Base-by-base conservation (phyloP, 768 basidiomycete genomes). In the Boletus vermiculosoides region DNA sequence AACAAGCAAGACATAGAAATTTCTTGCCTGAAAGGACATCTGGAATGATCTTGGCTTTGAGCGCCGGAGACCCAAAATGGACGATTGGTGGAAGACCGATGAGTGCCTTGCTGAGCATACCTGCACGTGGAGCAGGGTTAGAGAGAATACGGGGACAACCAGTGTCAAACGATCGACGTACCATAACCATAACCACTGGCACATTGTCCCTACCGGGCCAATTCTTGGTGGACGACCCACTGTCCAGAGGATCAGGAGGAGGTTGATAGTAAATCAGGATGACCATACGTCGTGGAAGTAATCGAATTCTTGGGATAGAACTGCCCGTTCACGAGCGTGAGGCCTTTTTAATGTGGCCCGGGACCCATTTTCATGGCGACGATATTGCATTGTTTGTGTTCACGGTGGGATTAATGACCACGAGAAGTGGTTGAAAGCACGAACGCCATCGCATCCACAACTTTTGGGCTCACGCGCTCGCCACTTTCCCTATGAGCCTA, bases 121-220 rank as follows among this genome's bases (percentile, higher is more conserved):
- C 70, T 80, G n/a, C 10, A 42, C 12, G 37, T 11, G 45, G 22
- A 9, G 7, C 25, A 33, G 28, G 16, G 13, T 37, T 22, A 5
- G 45, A 15, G 25, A 16, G 36, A 16, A 36, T 36, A 22, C 34
- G n/a, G 22, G 15, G 22, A 7, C 13, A 8, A 5, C 2, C 50
- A 15, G 18, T n/a, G 10, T 40, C 39, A 10, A n/a, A 10, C n/a
- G 39, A n/a, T 40, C 18, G 15, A 54, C 74, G 41, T 63, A 77
- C 92, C 90, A 67, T 94, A 92, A 30, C 83, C 85, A 68, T 92
- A 95, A 4, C 93, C 92, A 34, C n/a, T n/a, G n/a, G n/a, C n/a
- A n/a, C 90, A 81, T 22, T 82, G 83, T 39, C 82, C 84, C 52
- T 81, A 74, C n/a, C 91, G 78, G 7, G 79, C 73, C 45, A 93